phyloP scores from a whole-genome alignment of 371 early-diverging fungal genomes.

The Rhizopus microsporus region DNA sequence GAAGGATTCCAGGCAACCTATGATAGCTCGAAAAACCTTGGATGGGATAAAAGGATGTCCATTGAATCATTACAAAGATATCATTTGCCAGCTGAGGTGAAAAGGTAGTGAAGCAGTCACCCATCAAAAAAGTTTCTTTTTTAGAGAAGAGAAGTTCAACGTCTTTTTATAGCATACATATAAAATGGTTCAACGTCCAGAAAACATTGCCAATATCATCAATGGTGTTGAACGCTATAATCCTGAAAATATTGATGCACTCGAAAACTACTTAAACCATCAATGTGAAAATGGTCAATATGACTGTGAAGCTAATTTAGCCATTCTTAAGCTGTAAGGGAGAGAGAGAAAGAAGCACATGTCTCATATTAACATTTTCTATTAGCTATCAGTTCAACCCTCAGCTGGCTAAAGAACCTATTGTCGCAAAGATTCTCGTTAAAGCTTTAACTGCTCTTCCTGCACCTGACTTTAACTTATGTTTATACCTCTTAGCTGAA shows the following conservation, averaged over 20 bases:
- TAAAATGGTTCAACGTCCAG: conserved; percentile 57
- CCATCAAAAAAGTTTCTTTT: conserved; percentile 2
- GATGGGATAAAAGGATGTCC: too few species aligned
- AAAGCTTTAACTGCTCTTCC: conserved; percentile 85
- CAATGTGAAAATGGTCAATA: conserved; percentile 80
- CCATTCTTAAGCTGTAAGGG: conserved; percentile 82
- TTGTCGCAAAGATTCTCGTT: conserved; percentile 74
- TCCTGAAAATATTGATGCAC: conserved; percentile 77
- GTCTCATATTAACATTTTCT: neutral
- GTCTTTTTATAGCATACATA: neutral
- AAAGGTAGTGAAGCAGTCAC: neutral
- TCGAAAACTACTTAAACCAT: conserved; percentile 80
- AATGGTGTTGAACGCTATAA: conserved; percentile 88
- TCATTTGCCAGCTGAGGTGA: too few species aligned
- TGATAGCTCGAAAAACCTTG: too few species aligned
- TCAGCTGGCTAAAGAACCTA: conserved; percentile 66
- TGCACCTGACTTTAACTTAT: conserved; percentile 88
- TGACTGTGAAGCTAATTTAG: conserved; percentile 89
- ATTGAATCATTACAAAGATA: too few species aligned
- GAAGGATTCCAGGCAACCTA: too few species aligned
- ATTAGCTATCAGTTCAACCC: conserved; percentile 89
- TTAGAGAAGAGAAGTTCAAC: neutral
- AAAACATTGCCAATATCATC: conserved; percentile 74
- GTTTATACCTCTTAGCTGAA: conserved; percentile 81
- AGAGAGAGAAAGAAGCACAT: conserved; percentile 20